Evolutionary conservation across 441 rosid genomes (phyloP).

Genomic region (Bocquillonia castaneifolia): DNA sequence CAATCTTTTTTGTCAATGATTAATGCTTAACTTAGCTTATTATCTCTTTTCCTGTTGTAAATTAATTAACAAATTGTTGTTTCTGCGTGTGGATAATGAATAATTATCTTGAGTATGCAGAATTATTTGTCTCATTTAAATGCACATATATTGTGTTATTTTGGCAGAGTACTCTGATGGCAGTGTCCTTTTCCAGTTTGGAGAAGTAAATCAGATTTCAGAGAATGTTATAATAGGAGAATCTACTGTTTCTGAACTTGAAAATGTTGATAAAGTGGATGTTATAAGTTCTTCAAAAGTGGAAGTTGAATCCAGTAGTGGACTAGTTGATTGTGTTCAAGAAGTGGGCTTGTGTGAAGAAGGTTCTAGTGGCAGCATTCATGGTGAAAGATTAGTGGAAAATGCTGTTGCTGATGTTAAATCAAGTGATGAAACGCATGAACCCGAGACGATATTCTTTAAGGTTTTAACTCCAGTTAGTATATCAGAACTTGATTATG

Average conservation of each 20-base stretch:
- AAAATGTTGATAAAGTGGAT: conserved; percentile 24
- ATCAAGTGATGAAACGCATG: background rate
- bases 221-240: conserved; percentile 25
- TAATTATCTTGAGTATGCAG: no score
- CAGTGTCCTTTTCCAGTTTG: conserved; percentile 55
- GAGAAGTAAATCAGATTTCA: conserved; percentile 41
- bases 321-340: conserved; percentile 12
- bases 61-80: no score
- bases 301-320: conserved; percentile 9
- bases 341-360: conserved; percentile 7
- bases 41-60: no score
- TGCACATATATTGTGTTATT: background rate
- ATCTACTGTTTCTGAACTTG: conserved; percentile 18
- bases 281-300: conserved; percentile 8
- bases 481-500: conserved; percentile 13
- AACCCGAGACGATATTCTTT: conserved; percentile 21
- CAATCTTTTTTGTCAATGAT: background rate
- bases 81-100: no score
- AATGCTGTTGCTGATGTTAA: background rate
- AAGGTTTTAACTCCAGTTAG: conserved; percentile 16
- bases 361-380: background rate
- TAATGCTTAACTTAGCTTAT: background rate
- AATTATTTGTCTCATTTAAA: background rate
- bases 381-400: background rate
- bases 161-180: conserved; percentile 58